Evolutionary conservation across 179 eudicot genomes (phyloP), one percentile per base, ranked within the genome.

Genomic region (Beta lomatogona): DNA sequence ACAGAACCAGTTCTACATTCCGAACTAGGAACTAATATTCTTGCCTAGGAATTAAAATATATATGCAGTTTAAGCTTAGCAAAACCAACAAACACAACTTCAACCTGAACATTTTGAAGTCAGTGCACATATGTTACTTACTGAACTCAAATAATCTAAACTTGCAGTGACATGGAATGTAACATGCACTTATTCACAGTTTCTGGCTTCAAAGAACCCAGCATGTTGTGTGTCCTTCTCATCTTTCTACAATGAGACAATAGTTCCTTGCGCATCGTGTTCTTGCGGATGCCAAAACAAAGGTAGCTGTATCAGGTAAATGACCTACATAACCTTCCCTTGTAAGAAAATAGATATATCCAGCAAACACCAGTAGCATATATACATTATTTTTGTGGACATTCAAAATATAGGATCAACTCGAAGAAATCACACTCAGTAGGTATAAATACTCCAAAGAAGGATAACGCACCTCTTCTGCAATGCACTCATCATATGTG

Each of bases 141-240:
- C 63, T 78, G 68, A 81, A 67, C 18, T 15, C 4, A 48, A 45
- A 25, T 85, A 46, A 19, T 75, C 63, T 45, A 63, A 22, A 60
- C 57, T 58, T 76, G 86, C 89, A 87, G 89, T 87, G 89, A 87
- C 89, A 69, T 87, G 89, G 87, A 87, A 87, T 80, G 89, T 87
- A 55, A 87, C 87, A 22, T 84, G 89, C 79, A 87, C 87, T 3
- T 84, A 87, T 66, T 84, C 87, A 44, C 89, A 85, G 81, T 87
- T 87, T 75, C 58, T 87, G 86, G 83, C 87, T 57, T 80, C 85
- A 61, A 84, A 66, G 78, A 58, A 82, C 79, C 89, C 89, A 16
- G 45, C 87, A 28, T 87, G 89, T n/a, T 87, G 89, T 70, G 89
- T 84, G 11, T 87, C 89, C n/a, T 80, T 87, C 72, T 87, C 87